phyloP scores from a whole-genome alignment of 495 filamentous ascomycete species.

The Acidiella bohemica region DNA sequence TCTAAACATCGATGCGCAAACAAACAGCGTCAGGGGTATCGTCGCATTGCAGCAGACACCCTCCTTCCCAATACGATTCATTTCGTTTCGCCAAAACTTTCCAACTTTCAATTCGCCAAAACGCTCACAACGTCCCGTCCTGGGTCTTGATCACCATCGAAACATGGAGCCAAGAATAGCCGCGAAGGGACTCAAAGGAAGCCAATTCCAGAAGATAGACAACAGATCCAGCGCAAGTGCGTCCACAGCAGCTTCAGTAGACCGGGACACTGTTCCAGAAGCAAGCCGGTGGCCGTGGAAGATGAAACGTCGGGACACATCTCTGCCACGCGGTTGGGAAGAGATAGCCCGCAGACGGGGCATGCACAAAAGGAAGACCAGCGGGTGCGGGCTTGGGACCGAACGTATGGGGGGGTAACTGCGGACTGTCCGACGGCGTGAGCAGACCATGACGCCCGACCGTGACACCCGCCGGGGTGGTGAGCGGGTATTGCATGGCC shows the following conservation, averaged over 20 bases:
- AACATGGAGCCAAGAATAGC: not conserved
- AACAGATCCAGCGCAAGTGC: not conserved
- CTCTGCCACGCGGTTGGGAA: conserved; percentile 3
- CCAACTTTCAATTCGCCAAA: too few species aligned
- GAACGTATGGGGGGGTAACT: conserved; percentile 9
- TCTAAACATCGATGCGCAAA: too few species aligned
- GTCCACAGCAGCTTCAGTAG: conserved; percentile 1
- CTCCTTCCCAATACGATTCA: too few species aligned
- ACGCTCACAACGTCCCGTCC: too few species aligned
- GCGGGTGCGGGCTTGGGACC: conserved; percentile 3
- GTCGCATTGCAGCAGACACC: too few species aligned
- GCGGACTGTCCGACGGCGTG: conserved; percentile 4
- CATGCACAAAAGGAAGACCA: conserved; percentile 1
- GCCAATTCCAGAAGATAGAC: not conserved
- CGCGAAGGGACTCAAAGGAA: not conserved
- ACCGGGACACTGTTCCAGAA: conserved; percentile 11
- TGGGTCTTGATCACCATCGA: not conserved
- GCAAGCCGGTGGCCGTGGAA: conserved; percentile 5
- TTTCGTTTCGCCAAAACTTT: too few species aligned
- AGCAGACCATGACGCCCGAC: not conserved
- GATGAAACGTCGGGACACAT: conserved; percentile 1
- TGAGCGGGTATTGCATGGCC: conserved; percentile 11
- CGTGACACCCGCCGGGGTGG: not conserved
- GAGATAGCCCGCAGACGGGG: not conserved
- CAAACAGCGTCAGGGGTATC: too few species aligned